Evolutionary conservation across 2,329 filamentous ascomycete genomes (phyloP), one percentile per base, ranked within the genome.

Genomic region (Xylaria sp.): DNA sequence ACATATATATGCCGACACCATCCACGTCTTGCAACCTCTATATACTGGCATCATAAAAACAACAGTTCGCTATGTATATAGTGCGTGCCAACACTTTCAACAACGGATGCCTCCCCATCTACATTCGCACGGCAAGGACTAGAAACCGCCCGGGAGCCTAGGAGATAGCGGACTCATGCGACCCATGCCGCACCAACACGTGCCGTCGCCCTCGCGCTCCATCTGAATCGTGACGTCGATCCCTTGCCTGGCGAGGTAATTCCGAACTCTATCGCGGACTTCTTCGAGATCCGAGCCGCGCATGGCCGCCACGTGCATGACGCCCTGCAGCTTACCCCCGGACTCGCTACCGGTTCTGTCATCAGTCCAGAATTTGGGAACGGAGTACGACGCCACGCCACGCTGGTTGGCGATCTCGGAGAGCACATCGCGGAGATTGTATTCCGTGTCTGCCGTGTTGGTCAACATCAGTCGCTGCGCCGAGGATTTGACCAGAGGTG

Each of bases 351-450:
- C 80, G 20, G 80, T 81, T 12, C 87, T 82, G 70, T 97, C 94
- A 74, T 97, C 93, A 15, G 96, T 83, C 96, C 96, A 99, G 78
- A 98, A 98, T 75, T 94, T 92, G 8, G 95, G 94, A 1, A 92
- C 93, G 0, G 92, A 87, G 76, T 98, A 98, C 62, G 92, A 91
- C 0, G 92, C 90, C 0, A 99, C 95, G 0, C 95, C 96, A 39
- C 92, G 87, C 69, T 98, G 84, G 59, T 91, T 91, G 57, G 91
- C 90, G 9, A 99, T 90, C 6, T 94, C 94, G 2, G 93, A 91
- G 10, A 99, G 85, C 0, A 92, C 92, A 77, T 96, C 94, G 67
- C 96, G 92, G 66, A 98, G 86, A 68, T 89, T 91, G 79, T 98
- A 98, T 78, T 99, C 96, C 12, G 91, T 88, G 71, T 93, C 90